Conservation (phyloP, 2,329 filamentous ascomycete genomes). For the Colletotrichum gigasporum region DNA sequence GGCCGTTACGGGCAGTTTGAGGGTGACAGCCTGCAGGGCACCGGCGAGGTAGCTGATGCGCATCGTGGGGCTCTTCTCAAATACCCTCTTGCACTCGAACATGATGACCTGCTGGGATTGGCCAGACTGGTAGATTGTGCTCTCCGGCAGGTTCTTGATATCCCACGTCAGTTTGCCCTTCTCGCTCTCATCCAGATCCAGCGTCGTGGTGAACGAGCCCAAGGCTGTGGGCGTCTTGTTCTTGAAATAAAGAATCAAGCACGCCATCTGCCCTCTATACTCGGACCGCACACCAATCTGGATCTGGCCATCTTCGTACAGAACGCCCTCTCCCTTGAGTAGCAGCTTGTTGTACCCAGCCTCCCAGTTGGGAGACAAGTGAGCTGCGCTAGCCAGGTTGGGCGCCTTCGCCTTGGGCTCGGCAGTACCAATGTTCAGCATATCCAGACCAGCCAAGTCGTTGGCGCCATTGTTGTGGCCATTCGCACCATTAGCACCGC, state of each 20-base stretch:
- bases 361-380: conserved; percentile 95
- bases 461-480: conserved; percentile 61
- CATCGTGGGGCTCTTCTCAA: conserved; percentile 87
- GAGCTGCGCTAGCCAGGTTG: conserved; percentile 91
- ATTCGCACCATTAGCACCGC: conserved; percentile 57
- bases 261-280: conserved; percentile 94
- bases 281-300: conserved; percentile 93
- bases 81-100: conserved; percentile 87
- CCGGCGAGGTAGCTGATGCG: conserved; percentile 94
- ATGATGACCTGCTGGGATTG: conserved; percentile 95
- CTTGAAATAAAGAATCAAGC: conserved; percentile 93
- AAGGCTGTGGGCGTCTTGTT: conserved; percentile 91
- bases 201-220: conserved; percentile 91
- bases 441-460: conserved; percentile 85
- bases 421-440: conserved; percentile 68
- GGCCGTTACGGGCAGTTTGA: conserved; percentile 87
- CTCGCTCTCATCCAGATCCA: conserved; percentile 79
- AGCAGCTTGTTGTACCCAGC: conserved; percentile 86
- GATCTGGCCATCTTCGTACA: conserved; percentile 95
- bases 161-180: conserved; percentile 81
- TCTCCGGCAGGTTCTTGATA: conserved; percentile 88
- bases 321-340: conserved; percentile 81
- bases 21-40: conserved; percentile 88
- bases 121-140: conserved; percentile 74
- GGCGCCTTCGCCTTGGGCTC: conserved; percentile 72